Conservation (phyloP, 306 rosid species). For the Medicago lupulina region DNA sequence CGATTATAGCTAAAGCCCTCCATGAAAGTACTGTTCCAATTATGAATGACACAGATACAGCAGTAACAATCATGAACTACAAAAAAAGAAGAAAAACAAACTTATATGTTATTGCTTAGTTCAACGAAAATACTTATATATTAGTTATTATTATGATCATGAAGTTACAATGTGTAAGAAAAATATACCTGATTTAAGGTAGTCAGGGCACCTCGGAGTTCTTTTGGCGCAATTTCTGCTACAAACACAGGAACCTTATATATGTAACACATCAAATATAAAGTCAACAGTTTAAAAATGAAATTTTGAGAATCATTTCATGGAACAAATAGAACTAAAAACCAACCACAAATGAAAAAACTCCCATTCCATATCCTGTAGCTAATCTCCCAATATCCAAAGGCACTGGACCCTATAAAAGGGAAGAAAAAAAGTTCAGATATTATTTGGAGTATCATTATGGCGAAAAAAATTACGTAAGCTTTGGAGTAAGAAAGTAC, state of each 20-base stretch:
- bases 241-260: constrained; percentile 81
- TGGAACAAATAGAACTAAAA: constrained; percentile 21
- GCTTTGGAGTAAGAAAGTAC: constrained; percentile 45
- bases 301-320: constrained; percentile 17
- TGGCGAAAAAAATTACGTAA: constrained; percentile 14
- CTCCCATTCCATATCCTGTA: constrained; percentile 99
- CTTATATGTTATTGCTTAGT: constrained; percentile 11
- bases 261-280: constrained; percentile 36
- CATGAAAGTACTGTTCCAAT: constrained; percentile 81
- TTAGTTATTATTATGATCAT: background rate
- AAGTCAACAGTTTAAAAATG: constrained; percentile 22
- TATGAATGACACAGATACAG: constrained; percentile 73
- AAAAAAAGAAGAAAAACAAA: constrained; percentile 16
- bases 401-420: constrained; percentile 60
- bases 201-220: constrained; percentile 83
- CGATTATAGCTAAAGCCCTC: constrained; percentile 76
- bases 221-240: constrained; percentile 93
- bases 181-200: constrained; percentile 80
- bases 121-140: background rate
- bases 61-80: constrained; percentile 81
- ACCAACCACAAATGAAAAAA: constrained; percentile 83
- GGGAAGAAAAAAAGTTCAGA: constrained; percentile 23
- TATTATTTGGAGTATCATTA: constrained; percentile 14
- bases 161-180: background rate
- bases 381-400: constrained; percentile 89